Base-by-base conservation (phyloP, 805 yeast genomes). In the Grigorovia yakushimaensis region DNA sequence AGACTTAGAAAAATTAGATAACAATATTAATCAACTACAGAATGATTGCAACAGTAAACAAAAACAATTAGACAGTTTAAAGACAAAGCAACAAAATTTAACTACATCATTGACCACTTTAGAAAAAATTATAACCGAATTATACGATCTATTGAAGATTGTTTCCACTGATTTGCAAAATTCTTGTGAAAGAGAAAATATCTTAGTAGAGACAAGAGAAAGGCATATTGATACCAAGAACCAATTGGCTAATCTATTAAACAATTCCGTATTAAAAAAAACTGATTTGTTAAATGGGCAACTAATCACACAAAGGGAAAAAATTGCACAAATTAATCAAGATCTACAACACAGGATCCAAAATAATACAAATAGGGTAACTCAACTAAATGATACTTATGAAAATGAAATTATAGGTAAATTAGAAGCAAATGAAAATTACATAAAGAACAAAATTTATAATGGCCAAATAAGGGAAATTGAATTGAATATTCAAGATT, bases 91-190 rank as follows among this genome's bases (percentile, higher is more conserved):
- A 42, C 67, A 78, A 44, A 78, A 79, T 53, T 60, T 81, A 18
- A 65, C 74, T 1, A 65, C 71, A 1, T 73, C 89, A 0, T 68
- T 77, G 9, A 84, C 80, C 44, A 73, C 88, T 0, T 73, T 85
- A 48, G 74, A 72, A 42, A 70, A 54, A 24, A 48, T 59, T 15
- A 57, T 59, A 18, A 54, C 56, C 38, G 66, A 62, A 37, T 47
- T 62, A 22, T 62, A 57, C 47, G 62, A 59, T 30, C 49, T 62
- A 5, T 44, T 63, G 37, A 52, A 70, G 49, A 67, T 75, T 9
- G 65, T 81, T 22, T 71, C 77, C 7, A 71, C 70, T 47, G 79
- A 76, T 36, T 54, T 76, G 33, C 65, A 61, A 42, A 68, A 68
- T 38, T 65, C 76, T 19, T 61, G 67, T 37, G 65, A 67, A 39